Percentiles rank a stretch among this genome's conserved stretches.
These are phyloP conservation scores for Pigoraptor vietnamica DNA, from an alignment of 78 protist species.

Conservation along the genomic window DNA sequence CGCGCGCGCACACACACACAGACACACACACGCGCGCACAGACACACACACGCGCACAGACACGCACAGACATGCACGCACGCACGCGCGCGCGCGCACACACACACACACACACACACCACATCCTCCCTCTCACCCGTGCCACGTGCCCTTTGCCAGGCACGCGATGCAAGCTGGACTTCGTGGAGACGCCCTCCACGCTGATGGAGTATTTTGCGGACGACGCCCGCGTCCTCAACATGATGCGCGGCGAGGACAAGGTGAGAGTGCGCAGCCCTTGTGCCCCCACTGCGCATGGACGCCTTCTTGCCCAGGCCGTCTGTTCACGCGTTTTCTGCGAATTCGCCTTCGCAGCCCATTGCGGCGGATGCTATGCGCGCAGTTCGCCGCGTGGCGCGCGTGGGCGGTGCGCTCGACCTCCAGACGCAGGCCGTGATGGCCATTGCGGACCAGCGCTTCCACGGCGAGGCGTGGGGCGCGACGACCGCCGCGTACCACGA, in stretches of 20 bases:
- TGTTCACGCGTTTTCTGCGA: neutral
- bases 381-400: neutral
- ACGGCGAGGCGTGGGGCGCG: no score
- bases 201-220: conserved; percentile 34
- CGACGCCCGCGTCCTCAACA: conserved; percentile 27
- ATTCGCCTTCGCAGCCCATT: no score
- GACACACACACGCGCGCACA: no score
- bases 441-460: neutral
- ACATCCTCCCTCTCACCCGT: neutral
- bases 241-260: neutral
- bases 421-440: neutral
- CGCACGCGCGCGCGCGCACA: neutral
- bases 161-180: conserved; percentile 55
- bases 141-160: conserved; percentile 26
- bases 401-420: neutral
- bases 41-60: no score
- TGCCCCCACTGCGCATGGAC: no score
- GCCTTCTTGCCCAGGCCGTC: no score
- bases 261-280: no score
- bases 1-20: no score
- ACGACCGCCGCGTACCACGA: no score
- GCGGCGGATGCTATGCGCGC: no score
- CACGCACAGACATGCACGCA: no score
- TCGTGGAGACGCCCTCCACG: conserved; percentile 40
- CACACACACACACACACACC: neutral